phyloP scores from a whole-genome alignment of 164 flowering plant genomes.

The Umbellularia californica region DNA sequence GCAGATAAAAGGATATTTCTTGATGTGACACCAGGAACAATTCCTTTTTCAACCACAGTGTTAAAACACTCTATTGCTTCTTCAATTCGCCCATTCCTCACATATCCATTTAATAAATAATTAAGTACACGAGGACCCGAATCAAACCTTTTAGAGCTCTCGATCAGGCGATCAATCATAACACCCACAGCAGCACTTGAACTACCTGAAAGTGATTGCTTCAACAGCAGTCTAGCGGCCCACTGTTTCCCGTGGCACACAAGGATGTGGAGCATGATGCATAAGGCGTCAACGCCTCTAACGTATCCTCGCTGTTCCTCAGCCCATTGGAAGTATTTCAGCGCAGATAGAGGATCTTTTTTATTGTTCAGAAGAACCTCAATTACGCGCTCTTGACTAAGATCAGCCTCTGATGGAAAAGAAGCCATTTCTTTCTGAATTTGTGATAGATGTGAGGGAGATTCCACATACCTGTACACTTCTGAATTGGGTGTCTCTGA shows the following conservation, averaged over 20 bases:
- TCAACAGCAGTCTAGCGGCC: conserved; percentile 26
- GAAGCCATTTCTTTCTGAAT: conserved; percentile 4
- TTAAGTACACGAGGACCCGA: conserved; percentile 32
- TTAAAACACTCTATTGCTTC: conserved; percentile 48
- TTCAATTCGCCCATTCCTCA: conserved; percentile 25
- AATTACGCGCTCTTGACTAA: conserved; percentile 25
- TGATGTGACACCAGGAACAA: conserved; percentile 25
- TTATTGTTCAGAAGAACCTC: conserved; percentile 32
- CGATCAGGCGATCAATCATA: conserved; percentile 35
- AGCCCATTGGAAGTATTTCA: conserved; percentile 31
- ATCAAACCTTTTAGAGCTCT: conserved; percentile 26
- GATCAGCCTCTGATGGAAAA: not conserved
- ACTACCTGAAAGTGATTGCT: conserved; percentile 22
- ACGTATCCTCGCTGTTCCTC: conserved; percentile 31
- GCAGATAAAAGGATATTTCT: conserved; percentile 38
- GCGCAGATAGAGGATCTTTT: conserved; percentile 35
- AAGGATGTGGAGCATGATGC: conserved; percentile 56
- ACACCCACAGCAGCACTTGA: conserved; percentile 17
- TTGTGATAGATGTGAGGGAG: not conserved
- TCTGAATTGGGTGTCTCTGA: conserved; percentile 10
- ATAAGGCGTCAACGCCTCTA: conserved; percentile 29
- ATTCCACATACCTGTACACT: not conserved
- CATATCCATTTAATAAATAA: conserved; percentile 45
- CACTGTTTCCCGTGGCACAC: conserved; percentile 1
- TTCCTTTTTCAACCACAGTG: conserved; percentile 28